Percentiles rank a stretch among this genome's conserved stretches.
Evolutionary conservation across 768 basidiomycete species (phyloP).

Genomic region (Phlebiopsis gigantea): DNA sequence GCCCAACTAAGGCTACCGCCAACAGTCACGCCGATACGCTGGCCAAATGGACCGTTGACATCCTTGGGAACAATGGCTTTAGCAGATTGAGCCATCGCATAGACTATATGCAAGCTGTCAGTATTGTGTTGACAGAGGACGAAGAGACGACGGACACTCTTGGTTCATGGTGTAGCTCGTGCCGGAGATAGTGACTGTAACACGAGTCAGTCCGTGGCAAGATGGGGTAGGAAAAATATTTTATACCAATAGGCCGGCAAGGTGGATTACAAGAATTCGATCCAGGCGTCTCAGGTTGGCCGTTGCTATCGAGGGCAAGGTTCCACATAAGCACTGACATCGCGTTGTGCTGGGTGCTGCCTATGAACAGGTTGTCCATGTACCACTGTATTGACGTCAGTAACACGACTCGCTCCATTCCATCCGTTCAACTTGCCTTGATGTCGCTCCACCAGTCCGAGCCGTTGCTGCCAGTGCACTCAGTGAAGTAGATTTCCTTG

Average conservation of each 20-base stretch:
- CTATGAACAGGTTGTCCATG: conserved; percentile 58
- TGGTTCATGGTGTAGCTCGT: conserved; percentile 58
- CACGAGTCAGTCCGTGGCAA: neutral
- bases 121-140: neutral
- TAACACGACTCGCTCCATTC: neutral
- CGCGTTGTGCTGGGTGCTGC: conserved; percentile 36
- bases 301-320: conserved; percentile 57
- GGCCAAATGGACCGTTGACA: conserved; percentile 57
- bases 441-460: conserved; percentile 79
- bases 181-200: conserved; percentile 50
- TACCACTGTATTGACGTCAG: conserved; percentile 46
- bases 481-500: conserved; percentile 54
- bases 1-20: conserved; percentile 53
- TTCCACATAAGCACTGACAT: conserved; percentile 58
- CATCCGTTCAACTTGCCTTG: conserved; percentile 44
- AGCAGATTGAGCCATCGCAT: conserved; percentile 69
- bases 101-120: conserved; percentile 35
- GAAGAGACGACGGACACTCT: conserved; percentile 46
- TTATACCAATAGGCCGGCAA: conserved; percentile 48
- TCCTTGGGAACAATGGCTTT: conserved; percentile 72
- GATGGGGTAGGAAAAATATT: neutral
- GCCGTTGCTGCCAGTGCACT: conserved; percentile 62
- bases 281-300: conserved; percentile 61
- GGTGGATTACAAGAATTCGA: conserved; percentile 58
- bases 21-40: conserved; percentile 61